phyloP scores from a whole-genome alignment of 768 basidiomycete genomes.

The Collybia nuda region DNA sequence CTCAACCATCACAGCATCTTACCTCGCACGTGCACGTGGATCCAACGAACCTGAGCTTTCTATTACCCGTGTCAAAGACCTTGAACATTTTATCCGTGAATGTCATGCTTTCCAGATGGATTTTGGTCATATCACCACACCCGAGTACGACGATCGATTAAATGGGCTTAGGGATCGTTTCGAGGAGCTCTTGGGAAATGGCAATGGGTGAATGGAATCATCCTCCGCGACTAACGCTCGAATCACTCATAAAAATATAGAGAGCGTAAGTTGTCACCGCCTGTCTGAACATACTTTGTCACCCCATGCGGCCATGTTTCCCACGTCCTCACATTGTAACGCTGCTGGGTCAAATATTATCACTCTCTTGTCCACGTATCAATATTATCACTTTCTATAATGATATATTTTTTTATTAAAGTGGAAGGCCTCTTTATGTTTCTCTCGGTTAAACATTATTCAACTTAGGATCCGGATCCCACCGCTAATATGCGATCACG shows the following conservation, averaged over 20 bases:
- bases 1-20: conserved; percentile 68
- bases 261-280: conserved; percentile 18
- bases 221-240: background rate
- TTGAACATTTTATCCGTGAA: conserved; percentile 70
- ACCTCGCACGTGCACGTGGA: conserved; percentile 68
- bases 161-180: conserved; percentile 36
- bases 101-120: conserved; percentile 59
- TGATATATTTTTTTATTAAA: too few relatives aligned
- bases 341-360: background rate
- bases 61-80: conserved; percentile 51
- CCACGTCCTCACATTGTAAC: background rate
- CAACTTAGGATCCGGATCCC: too few relatives aligned
- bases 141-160: conserved; percentile 37
- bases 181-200: conserved; percentile 48
- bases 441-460: too few relatives aligned
- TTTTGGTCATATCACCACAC: conserved; percentile 39
- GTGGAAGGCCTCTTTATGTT: too few relatives aligned
- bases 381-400: too few relatives aligned
- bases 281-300: conserved; percentile 3
- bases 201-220: conserved; percentile 24
- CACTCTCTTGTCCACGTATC: background rate
- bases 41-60: conserved; percentile 71
- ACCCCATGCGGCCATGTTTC: background rate
- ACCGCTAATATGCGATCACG: too few relatives aligned
- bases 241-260: conserved; percentile 3